Evolutionary conservation across 768 basidiomycete species (phyloP), one percentile per base, ranked within the genome.

Genomic region (Ramaria sp.): DNA sequence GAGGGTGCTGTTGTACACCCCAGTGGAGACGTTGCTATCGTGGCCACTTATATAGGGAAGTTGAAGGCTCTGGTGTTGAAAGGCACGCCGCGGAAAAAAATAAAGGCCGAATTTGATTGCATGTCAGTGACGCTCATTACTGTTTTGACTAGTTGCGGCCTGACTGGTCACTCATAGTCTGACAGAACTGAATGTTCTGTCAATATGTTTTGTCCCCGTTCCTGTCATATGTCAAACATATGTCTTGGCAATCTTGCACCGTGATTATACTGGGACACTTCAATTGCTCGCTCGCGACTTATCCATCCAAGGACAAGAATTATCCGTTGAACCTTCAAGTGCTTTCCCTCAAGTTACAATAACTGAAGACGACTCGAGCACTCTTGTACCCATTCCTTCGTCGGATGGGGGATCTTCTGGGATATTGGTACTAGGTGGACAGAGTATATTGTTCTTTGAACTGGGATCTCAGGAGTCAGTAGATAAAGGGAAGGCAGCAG

Each of bases 1-100:
- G 84, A 80, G 38, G 79, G 85, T 60, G 70, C 88, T 17, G 64
- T 86, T 22, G 74, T 90, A n/a, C 76, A 86, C 62, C 79, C 81
- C 1, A 75, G 76, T 5, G 85, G 86, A 15, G 69, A 72, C 19
- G 54, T 84, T 12, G 85, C 79, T 2, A 70, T 87, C 19, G 80
- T 78, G 22, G 82, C 79, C 67, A 79, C 82, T 59, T 90, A 88
- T 63, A 71, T 73, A 0, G 85, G 86, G 41, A 88, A 80, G 63
- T 74, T 92, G 45, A 88, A 80, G 63, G 71, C 87, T 19, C 68
- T 91, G 19, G 65, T 66, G 12, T 66, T 91, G 20, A 72, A 79
- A 52, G 74, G 76, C 17, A 49, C 52, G 9, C 31, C 9, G 22
- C 45, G 57, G 4, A 53, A 48, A 49, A 52, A 37, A 22, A 57